phyloP scores from a whole-genome alignment of 352 stramenopile genomes.

The Halophytophthora polymorphica region DNA sequence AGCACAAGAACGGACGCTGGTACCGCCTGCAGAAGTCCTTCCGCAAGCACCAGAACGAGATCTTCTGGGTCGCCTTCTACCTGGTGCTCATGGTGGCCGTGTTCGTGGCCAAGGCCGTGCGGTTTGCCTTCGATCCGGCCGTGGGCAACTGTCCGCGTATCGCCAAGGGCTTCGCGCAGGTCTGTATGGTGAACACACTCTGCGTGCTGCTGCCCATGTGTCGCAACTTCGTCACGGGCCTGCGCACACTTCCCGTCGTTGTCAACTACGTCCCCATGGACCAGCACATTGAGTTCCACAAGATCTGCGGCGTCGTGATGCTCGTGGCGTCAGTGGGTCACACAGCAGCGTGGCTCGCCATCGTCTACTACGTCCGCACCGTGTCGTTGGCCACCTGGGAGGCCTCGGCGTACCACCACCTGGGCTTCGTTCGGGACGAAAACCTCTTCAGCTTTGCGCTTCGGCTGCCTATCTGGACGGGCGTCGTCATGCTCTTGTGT shows the following conservation, averaged over 20 bases:
- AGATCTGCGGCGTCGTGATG: conserved; percentile 73
- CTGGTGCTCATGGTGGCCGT: conserved; percentile 35
- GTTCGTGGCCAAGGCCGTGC: conserved; percentile 44
- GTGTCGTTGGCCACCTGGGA: conserved; percentile 36
- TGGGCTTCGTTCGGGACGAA: conserved; percentile 54
- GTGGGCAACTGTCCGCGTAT: conserved; percentile 52
- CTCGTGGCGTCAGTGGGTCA: conserved; percentile 55
- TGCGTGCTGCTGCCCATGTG: conserved; percentile 79
- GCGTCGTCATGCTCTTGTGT: conserved; percentile 56
- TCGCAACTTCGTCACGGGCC: conserved; percentile 55
- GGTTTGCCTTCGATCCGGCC: conserved; percentile 40
- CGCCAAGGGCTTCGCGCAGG: conserved; percentile 67
- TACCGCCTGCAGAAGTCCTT: conserved; percentile 32
- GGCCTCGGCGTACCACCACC: conserved; percentile 38
- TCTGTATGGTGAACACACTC: conserved; percentile 71
- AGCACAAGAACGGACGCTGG: conserved; percentile 16
- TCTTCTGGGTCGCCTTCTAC: conserved; percentile 51
- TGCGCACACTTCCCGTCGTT: conserved; percentile 44
- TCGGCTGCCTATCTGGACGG: conserved; percentile 62
- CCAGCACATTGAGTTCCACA: conserved; percentile 69
- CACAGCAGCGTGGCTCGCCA: conserved; percentile 48
- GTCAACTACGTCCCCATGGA: conserved; percentile 57
- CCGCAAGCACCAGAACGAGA: conserved; percentile 45
- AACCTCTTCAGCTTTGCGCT: conserved; percentile 36
- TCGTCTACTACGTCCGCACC: conserved; percentile 47